Evolutionary conservation across 2,329 filamentous ascomycete genomes (phyloP), one percentile per base, ranked within the genome.

Genomic region (Bipolaris zeicola): DNA sequence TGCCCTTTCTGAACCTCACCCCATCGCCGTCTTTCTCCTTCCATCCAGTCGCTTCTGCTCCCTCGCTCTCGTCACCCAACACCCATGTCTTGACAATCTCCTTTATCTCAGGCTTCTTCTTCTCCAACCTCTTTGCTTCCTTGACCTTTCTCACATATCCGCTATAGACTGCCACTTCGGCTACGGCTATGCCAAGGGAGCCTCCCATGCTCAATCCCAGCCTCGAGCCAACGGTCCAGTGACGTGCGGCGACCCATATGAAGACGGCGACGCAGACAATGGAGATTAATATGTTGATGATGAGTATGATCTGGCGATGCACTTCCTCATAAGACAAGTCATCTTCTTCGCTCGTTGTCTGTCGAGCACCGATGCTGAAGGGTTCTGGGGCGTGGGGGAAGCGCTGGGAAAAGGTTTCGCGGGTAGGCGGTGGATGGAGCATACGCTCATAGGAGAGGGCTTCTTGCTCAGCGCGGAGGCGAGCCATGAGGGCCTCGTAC

Each of bases 241-340:
- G 90, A 48, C 87, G 82, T 1, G 89, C 89, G 14, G 84, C 83
- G n/a, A 92, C 82, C 91, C 90, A 95, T 33, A 95, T 83, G 6
- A 89, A 90, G 2, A 84, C 87, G 2, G 87, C 89, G 48, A 89
- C 90, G 42, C 93, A 91, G 2, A 94, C 79, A 50, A 97, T 90
- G 49, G 91, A 96, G 50, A 96, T 82, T 37, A 97, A 79, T 48
- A 98, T 92, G 74, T 98, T 99, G 68, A 96, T 83, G 49, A 98
- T 92, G 6, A 98, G 81, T 39, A 90, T 87, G 54, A 95, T 79
- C 69, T 95, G 91, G n/a, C 90, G 83, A 72, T 94, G 89, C 1
- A 95, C 82, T 58, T 95, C 90, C 34, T 85, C 83, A 61, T 87
- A 88, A 2, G 87, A 88, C 2, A 89, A 78, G 1, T 89, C 87